Percentiles rank a stretch among this genome's conserved stretches.
These are phyloP conservation scores for Peronospora farinosa DNA, from an alignment of 352 stramenopile species.

Conservation along the genomic window DNA sequence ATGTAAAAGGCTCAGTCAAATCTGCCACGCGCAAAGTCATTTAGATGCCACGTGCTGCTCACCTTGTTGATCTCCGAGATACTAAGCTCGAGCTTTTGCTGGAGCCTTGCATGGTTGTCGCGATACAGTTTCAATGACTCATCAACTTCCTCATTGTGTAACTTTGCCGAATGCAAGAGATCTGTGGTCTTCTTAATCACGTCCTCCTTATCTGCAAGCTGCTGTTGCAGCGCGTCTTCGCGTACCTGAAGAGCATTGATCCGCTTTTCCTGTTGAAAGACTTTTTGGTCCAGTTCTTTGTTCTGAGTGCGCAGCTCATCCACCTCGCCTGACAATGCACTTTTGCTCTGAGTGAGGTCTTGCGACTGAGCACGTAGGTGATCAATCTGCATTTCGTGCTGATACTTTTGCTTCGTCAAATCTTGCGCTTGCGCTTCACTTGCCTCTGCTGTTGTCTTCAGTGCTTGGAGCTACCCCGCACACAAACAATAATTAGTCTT, in stretches of 20 bases:
- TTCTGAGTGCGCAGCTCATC: constrained; percentile 56
- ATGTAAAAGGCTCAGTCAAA: background rate
- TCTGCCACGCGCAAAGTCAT: background rate
- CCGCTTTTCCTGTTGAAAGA: constrained; percentile 80
- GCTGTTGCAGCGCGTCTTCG: constrained; percentile 58
- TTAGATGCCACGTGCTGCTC: background rate
- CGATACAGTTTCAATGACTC: constrained; percentile 86
- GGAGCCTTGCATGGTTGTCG: constrained; percentile 71
- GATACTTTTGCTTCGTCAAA: constrained; percentile 69
- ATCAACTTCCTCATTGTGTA: constrained; percentile 78
- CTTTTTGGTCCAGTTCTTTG: constrained; percentile 74
- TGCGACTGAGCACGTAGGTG: constrained; percentile 57
- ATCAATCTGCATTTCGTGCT: constrained; percentile 72
- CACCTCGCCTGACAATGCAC: constrained; percentile 38
- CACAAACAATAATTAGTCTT: background rate
- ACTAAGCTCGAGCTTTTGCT: constrained; percentile 85
- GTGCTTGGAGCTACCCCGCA: constrained; percentile 32
- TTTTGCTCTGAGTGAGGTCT: constrained; percentile 46
- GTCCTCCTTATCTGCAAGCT: constrained; percentile 72
- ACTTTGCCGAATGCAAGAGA: constrained; percentile 53
- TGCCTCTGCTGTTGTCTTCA: constrained; percentile 41
- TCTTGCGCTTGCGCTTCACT: constrained; percentile 50
- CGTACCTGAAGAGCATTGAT: constrained; percentile 75
- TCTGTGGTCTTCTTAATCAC: constrained; percentile 69
- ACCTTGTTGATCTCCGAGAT: constrained; percentile 91